Evolutionary conservation across 768 basidiomycete genomes (phyloP), one percentile per base, ranked within the genome.

Genomic region (Pisolithus marmoratus): DNA sequence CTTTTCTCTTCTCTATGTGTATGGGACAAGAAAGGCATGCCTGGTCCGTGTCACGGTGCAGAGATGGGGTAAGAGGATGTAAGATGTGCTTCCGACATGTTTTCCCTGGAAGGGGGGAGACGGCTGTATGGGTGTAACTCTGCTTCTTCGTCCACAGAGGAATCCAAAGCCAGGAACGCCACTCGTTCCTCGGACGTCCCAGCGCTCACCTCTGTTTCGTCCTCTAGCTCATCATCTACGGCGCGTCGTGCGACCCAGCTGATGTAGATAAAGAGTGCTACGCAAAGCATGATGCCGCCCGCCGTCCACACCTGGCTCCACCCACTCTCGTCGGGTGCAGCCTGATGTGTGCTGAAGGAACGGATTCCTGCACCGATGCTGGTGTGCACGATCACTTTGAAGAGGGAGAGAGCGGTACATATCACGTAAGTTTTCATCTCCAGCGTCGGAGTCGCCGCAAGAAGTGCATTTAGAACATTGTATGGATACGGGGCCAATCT

Each of bases 401-500:
- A 82, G 49, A 94, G 77, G 51, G 87, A 87, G 50, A 93, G 75
- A 14, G 84, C 85, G 22, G 94, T 92, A 74, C 88, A 86, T 46
- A 80, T 63, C 38, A 83, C 80, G 73, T 92, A 93, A 23, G 88
- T 90, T 56, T 76, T 76, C 56, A 94, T 75, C 5, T 84, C 85
- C 58, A 94, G 81, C 6, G 85, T 82, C 29, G 85, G 84, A n/a
- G 88, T 83, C 2, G 90, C 89, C 8, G 94, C 92, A 45, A 96
- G 80, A 45, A 96, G 82, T 63, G 87, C 90, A 73, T 95, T 96
- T 84, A 95, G 90, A 62, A 95, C 88, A 71, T 95, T 95, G 74
- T 88, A 91, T 0, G 87, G 90, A 64, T 92, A 91, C 4, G 90
- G 90, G n/a, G 89, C 92, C 50, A 94, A 77, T 46, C 94, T 87